Base-by-base conservation (phyloP, 2,329 filamentous ascomycete genomes). In the Aspergillus carbonarius region DNA sequence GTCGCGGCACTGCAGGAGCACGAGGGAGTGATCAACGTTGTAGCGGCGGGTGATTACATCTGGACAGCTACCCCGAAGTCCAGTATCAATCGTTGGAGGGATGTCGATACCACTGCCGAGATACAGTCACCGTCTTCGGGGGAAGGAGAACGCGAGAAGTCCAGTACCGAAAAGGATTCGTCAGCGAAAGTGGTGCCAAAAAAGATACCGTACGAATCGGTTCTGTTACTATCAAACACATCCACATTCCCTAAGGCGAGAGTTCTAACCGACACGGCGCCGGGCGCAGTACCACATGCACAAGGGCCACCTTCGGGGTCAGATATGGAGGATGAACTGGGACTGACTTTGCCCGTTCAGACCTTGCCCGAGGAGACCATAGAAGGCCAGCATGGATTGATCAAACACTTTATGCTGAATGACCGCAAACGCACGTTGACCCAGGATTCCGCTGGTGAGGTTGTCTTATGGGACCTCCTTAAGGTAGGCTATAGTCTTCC, bases 1-100 rank as follows among this genome's bases (percentile, higher is more conserved):
- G 82, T 98, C 13, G 93, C 93, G n/a, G 82, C 96, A 5, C 90
- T 91, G 53, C 91, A 97, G 72, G 95, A 99, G 75, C 90, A 96
- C 67, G 91, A 92, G 64, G 92, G 79, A 9, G 79, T 82, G 12
- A 70, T 84, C 69, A 85, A 86, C 59, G 76, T 88, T 4, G 78
- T 85, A 35, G 78, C 80, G 20, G 87, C 88, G 7, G 88, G 87
- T 27, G 89, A 90, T 67, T 88, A 90, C 70, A 84, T 97, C 52
- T 97, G 93, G 93, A 95, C 92, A 0, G 91, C 92, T 3, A 96
- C 92, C 0, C 89, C 90, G 25, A 89, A 90, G 69, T 96, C 93
- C 1, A 96, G 92, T 58, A 95, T 97, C 76, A 96, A 96, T 74
- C 84, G 93, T 57, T 97, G 93, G 93, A 83, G 83, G 51, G 90